phyloP scores from a whole-genome alignment of 2,329 filamentous ascomycete species.

The Lizonia empirigonia region DNA sequence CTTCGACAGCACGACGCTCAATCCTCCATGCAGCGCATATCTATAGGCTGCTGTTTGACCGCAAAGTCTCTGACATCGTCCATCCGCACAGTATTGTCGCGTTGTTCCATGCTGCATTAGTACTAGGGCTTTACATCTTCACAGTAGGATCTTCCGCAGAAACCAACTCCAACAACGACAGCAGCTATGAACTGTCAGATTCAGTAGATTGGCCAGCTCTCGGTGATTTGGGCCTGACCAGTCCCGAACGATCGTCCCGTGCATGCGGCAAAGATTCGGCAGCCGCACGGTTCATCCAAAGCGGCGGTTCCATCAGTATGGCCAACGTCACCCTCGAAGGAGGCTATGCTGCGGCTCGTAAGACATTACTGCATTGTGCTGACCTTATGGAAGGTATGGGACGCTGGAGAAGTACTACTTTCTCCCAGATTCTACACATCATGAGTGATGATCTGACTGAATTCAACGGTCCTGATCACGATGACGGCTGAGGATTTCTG shows the following conservation, averaged over 20 bases:
- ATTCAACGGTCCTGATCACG: slow-evolving; percentile 11
- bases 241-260: slow-evolving; percentile 27
- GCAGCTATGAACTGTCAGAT: slow-evolving; percentile 55
- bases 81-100: slow-evolving; percentile 58
- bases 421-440: slow-evolving; percentile 59
- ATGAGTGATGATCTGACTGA: slow-evolving; percentile 60
- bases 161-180: slow-evolving; percentile 30
- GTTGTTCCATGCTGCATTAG: slow-evolving; percentile 58
- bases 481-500: slow-evolving; percentile 2
- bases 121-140: slow-evolving; percentile 60
- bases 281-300: slow-evolving; percentile 54
- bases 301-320: slow-evolving; percentile 56
- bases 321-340: slow-evolving; percentile 56
- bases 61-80: slow-evolving; percentile 59
- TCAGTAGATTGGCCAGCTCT: slow-evolving; percentile 58
- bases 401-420: slow-evolving; percentile 58
- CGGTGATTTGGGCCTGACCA: slow-evolving; percentile 54
- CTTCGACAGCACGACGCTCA: slow-evolving; percentile 56
- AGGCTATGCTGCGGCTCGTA: slow-evolving; percentile 58
- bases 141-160: slow-evolving; percentile 46
- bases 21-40: slow-evolving; percentile 60
- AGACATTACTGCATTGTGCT: slow-evolving; percentile 59
- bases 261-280: slow-evolving; percentile 41
- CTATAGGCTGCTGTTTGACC: slow-evolving; percentile 57
- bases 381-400: slow-evolving; percentile 60